Evolutionary conservation across 129 eudicot genomes (phyloP).

Genomic region (Centaurea solstitialis): DNA sequence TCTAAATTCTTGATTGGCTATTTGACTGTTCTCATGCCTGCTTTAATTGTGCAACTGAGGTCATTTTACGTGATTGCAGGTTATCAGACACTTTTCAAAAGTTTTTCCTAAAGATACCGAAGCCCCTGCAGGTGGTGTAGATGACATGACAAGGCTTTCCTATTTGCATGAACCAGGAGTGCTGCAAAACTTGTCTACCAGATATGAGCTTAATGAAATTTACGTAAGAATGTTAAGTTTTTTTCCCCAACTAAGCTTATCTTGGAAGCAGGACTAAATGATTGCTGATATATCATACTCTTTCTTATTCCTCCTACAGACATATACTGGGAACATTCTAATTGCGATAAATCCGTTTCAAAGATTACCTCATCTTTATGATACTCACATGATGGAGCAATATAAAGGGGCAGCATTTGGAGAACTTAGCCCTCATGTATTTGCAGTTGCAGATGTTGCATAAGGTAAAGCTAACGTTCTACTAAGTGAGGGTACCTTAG

Average conservation of each 20-base stretch:
- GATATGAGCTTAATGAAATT: conserved; percentile 97
- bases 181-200: conserved; percentile 76
- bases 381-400: conserved; percentile 99
- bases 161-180: conserved; percentile 99
- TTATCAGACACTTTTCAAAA: conserved; percentile 72
- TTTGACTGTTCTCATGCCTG: not conserved
- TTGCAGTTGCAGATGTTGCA: conserved; percentile 95
- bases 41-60: not conserved
- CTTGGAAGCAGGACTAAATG: not conserved
- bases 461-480: conserved; percentile 49
- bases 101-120: conserved; percentile 90
- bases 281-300: conserved; percentile 5
- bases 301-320: conserved; percentile 42
- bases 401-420: conserved; percentile 95
- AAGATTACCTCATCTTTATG: conserved; percentile 97
- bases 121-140: conserved; percentile 99
- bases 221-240: conserved; percentile 58
- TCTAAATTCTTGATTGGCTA: not conserved
- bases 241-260: not conserved
- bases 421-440: conserved; percentile 99
- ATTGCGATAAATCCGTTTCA: conserved; percentile 98
- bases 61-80: conserved; percentile 37
- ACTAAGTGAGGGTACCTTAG: not conserved
- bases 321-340: conserved; percentile 94
- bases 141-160: conserved; percentile 99